Evolutionary conservation across 2,329 filamentous ascomycete species (phyloP), one percentile per base, ranked within the genome.

Genomic region (Torrubiellomyces zombiae): DNA sequence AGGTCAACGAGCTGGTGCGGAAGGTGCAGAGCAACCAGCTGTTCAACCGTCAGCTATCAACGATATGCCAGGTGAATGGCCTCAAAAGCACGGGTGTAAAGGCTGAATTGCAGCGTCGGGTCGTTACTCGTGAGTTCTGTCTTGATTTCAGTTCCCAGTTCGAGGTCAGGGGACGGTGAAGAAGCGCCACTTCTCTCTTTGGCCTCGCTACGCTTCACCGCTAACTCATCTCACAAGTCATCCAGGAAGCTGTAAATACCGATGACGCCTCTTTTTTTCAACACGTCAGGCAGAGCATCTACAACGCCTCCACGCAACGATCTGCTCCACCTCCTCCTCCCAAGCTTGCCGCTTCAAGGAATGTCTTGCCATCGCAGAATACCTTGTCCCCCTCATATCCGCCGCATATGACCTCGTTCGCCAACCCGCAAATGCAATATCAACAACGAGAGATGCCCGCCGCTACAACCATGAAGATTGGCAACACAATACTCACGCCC

Each of bases 41-140:
- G 13, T 50, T 67, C 16, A 70, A 70, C 40, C 53, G 58, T 12
- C 73, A 85, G 39, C 65, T 94, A 24, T 79, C 82, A 39, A 63
- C 63, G 26, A 75, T 95, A 36, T 78, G 86, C 43, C 66, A 70
- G 34, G 58, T 67, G 32, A 80, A 92, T 53, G 67, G 72, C 23
- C 58, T 92, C 18, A 66, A 69, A 36, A 76, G 80, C 32, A 79
- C 75, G 15, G 89, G 89, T 12, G 75, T 89, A 41, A 98, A 98
- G 59, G 69, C 72, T 17, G 67, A 78, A 20, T 58, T 95, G 31
- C 83, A 93, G 51, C 56, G 58, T 30, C 75, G 86, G 40, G 78
- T 94, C 32, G 68, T 76, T 34, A 59, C 68, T 30, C 67, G 89
- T 95, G 61, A 52, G 79, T 70, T 18, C 9, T 17, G 11, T 27